phyloP scores from a whole-genome alignment of 1,284 basidiomycete species.

The Coniferiporia weirii region DNA sequence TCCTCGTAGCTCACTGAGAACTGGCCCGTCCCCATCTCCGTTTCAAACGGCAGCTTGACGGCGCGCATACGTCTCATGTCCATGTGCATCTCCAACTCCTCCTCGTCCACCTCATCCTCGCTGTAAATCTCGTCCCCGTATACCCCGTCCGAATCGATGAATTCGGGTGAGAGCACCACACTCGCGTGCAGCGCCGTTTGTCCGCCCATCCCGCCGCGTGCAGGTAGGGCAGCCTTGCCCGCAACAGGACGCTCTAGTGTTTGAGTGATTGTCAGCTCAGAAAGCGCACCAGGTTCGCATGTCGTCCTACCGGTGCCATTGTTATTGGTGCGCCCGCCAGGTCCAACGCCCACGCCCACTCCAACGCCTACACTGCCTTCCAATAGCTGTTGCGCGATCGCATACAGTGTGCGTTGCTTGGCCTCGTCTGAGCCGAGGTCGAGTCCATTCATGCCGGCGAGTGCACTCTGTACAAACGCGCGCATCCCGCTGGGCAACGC shows the following conservation, averaged over 20 bases:
- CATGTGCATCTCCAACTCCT: slow-evolving; percentile 30
- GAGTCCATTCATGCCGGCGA: slow-evolving; percentile 7
- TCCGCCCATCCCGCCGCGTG: slow-evolving; percentile 24
- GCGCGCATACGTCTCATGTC: slow-evolving; percentile 13
- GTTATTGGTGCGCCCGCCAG: slow-evolving; percentile 19
- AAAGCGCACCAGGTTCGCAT: slow-evolving; percentile 39
- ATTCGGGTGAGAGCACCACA: slow-evolving; percentile 29
- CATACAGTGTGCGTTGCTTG: slow-evolving; percentile 50
- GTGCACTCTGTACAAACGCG: slow-evolving; percentile 10
- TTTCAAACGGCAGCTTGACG: background rate
- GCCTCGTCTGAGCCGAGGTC: slow-evolving; percentile 6
- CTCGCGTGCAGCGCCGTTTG: slow-evolving; percentile 33
- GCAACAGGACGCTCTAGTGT: slow-evolving; percentile 50
- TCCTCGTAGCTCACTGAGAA: slow-evolving; percentile 39
- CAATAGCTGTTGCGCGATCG: slow-evolving; percentile 63
- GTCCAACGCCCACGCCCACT: slow-evolving; percentile 28
- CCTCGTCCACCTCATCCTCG: slow-evolving; percentile 21
- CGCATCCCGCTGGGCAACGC: slow-evolving; percentile 12
- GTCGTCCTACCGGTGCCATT: slow-evolving; percentile 15
- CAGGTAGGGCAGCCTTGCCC: slow-evolving; percentile 33
- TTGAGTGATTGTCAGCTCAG: slow-evolving; percentile 47
- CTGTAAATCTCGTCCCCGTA: slow-evolving; percentile 32
- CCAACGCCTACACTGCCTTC: slow-evolving; percentile 46
- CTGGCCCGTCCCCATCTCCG: slow-evolving; percentile 24
- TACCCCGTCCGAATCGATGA: slow-evolving; percentile 39